These are phyloP conservation scores for Trichosporon coremiiforme DNA, from an alignment of 1,284 basidiomycete genomes.

Conservation along the genomic window DNA sequence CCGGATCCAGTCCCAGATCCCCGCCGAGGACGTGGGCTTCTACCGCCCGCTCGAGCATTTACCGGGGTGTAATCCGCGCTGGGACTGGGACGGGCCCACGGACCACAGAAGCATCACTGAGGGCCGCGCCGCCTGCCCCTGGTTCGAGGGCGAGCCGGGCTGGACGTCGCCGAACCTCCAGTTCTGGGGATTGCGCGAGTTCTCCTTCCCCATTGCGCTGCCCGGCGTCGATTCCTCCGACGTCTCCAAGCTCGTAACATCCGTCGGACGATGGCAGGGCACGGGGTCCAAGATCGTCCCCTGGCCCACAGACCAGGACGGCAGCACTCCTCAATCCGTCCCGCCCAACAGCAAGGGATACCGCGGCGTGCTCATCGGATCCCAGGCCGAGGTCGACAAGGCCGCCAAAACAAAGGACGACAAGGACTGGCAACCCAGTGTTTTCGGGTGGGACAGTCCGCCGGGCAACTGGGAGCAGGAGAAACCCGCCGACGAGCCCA, in stretches of 20 bases:
- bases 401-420: conserved; percentile 7
- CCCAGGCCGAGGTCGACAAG: too few species aligned
- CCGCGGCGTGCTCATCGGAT: too few species aligned
- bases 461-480: conserved; percentile 8
- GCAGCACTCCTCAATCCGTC: too few species aligned
- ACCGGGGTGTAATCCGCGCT: conserved; percentile 27
- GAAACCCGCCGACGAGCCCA: background rate
- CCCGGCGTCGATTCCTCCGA: background rate
- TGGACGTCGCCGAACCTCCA: conserved; percentile 16
- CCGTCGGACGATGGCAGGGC: background rate
- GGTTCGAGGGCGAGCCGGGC: conserved; percentile 7
- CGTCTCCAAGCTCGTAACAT: background rate
- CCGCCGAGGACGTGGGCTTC: conserved; percentile 29
- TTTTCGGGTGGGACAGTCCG: conserved; percentile 10
- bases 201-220: background rate
- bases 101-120: too few species aligned
- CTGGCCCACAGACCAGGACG: background rate
- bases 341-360: too few species aligned
- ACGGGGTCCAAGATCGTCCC: background rate
- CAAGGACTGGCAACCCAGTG: conserved; percentile 2
- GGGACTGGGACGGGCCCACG: conserved; percentile 23
- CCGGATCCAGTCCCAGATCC: conserved; percentile 6
- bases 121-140: too few species aligned
- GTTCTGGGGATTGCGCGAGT: background rate
- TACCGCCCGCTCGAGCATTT: conserved; percentile 29